Evolutionary conservation across 176 grass and related monocot species (phyloP).

Genomic region (Juncus effusus): DNA sequence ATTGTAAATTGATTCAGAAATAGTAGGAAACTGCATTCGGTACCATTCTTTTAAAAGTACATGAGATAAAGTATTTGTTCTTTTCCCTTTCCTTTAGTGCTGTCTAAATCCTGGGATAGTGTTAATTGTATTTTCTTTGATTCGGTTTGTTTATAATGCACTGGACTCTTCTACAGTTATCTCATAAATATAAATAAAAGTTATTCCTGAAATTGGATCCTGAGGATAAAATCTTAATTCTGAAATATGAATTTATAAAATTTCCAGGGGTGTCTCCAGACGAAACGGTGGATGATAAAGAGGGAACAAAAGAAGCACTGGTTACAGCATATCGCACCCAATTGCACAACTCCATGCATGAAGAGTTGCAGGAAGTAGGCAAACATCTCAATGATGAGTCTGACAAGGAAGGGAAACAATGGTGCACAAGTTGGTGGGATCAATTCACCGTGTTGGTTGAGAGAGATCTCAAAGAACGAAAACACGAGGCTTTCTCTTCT

Average conservation of each 20-base stretch:
- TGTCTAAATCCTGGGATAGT: too few relatives aligned
- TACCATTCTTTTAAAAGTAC: too few relatives aligned
- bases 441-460: slow-evolving; percentile 42
- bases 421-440: slow-evolving; percentile 43
- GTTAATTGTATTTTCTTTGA: too few relatives aligned
- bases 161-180: background rate
- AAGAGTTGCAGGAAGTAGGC: slow-evolving; percentile 23
- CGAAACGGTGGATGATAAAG: slow-evolving; percentile 13
- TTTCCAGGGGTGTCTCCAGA: slow-evolving; percentile 18
- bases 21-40: too few relatives aligned
- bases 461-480: slow-evolving; percentile 44
- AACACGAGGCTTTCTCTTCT: slow-evolving; percentile 34
- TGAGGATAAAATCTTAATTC: too few relatives aligned
- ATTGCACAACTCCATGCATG: slow-evolving; percentile 16
- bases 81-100: too few relatives aligned
- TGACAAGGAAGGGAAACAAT: slow-evolving; percentile 18
- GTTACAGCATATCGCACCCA: slow-evolving; percentile 24
- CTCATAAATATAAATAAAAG: background rate
- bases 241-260: background rate
- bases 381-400: slow-evolving; percentile 20
- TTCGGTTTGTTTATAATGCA: too few relatives aligned
- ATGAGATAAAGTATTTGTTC: too few relatives aligned
- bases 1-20: too few relatives aligned
- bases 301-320: slow-evolving; percentile 25
- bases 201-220: background rate